phyloP scores from a whole-genome alignment of 257 asterid species.

The Solanum lycopersicoides region DNA sequence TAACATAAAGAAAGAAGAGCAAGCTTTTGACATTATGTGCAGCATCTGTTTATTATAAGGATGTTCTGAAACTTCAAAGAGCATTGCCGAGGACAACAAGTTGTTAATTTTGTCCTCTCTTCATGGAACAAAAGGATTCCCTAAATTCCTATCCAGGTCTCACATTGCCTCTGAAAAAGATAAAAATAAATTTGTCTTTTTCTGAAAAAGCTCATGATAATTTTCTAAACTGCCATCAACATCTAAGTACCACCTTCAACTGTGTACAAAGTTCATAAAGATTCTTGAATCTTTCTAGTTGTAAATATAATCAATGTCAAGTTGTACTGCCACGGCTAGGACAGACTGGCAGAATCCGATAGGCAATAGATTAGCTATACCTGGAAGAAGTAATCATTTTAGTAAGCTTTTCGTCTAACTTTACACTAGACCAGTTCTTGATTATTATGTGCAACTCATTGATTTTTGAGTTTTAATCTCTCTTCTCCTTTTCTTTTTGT shows the following conservation, averaged over 20 bases:
- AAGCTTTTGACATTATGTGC: neutral
- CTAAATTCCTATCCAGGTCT: neutral
- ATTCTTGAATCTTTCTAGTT: neutral
- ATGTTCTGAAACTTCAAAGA: neutral
- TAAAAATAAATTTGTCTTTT: neutral
- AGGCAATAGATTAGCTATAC: conserved; percentile 13
- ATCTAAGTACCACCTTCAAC: neutral
- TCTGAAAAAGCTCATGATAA: neutral
- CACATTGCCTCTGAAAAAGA: neutral
- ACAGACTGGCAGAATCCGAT: conserved; percentile 19
- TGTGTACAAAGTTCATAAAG: neutral
- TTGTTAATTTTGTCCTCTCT: neutral
- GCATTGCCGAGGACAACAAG: neutral
- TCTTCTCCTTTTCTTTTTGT: neutral
- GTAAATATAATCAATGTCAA: conserved; percentile 28
- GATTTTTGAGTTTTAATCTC: neutral
- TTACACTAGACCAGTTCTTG: neutral
- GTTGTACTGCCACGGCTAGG: conserved; percentile 27
- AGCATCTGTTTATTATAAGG: neutral
- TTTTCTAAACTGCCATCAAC: neutral
- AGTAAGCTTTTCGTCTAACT: conserved; percentile 25
- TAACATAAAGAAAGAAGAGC: neutral
- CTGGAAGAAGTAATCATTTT: conserved; percentile 18
- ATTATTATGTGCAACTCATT: neutral
- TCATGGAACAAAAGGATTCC: neutral